Evolutionary conservation across 208 protist species (phyloP).

Genomic region (Crithidia sp.): DNA sequence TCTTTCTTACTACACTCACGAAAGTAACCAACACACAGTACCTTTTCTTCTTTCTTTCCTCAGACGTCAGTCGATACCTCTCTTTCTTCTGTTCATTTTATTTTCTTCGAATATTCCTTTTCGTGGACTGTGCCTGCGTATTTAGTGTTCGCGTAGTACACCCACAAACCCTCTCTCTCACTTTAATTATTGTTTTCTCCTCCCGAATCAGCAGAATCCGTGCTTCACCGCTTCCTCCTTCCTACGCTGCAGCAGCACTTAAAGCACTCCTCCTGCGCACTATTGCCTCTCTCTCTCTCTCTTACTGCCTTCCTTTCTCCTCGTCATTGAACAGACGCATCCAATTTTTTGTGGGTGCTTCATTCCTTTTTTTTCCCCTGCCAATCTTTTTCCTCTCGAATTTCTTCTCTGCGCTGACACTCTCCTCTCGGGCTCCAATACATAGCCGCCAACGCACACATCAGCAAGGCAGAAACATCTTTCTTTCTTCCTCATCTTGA

Average conservation of each 20-base stretch:
- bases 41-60: neutral
- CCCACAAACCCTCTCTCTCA: too few relatives aligned
- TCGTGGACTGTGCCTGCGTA: neutral
- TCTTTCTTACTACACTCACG: neutral
- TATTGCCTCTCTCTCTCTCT: neutral
- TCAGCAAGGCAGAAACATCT: too few relatives aligned
- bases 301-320: neutral
- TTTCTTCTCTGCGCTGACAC: neutral
- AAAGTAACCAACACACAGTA: neutral
- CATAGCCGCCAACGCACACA: neutral
- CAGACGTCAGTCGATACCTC: neutral
- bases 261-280: neutral
- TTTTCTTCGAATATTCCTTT: neutral
- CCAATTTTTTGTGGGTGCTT: neutral
- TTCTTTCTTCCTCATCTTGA: too few relatives aligned
- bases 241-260: too few relatives aligned
- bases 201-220: neutral
- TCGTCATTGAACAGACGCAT: neutral
- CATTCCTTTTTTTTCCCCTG: neutral
- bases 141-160: neutral
- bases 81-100: neutral
- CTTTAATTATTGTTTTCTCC: neutral
- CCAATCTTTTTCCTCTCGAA: neutral
- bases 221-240: neutral
- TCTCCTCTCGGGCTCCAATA: neutral